Base-by-base conservation (phyloP, 2,329 filamentous ascomycete species). In the Stagonosporopsis vannaccii region DNA sequence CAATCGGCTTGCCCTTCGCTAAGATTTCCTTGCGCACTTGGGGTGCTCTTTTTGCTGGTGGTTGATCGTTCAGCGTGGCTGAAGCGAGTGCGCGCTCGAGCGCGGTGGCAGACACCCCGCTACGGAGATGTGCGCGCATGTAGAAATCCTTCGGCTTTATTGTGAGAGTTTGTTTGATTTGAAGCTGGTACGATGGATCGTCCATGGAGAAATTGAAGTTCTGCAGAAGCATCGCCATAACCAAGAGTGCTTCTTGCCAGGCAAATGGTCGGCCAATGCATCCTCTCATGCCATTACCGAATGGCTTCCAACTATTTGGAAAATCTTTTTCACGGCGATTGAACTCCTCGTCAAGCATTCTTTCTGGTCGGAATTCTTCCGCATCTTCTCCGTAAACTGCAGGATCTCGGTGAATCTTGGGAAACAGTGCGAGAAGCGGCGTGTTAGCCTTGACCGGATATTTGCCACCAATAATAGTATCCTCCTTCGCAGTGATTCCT, bases 241-340 rank as follows among this genome's bases (percentile, higher is more conserved):
- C 73, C 25, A 85, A 70, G 3, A 84, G 61, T 2, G 78, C 76
- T 57, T 85, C 83, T 62, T 85, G 83, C 80, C 80, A 83, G 0
- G 82, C 82, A 52, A 85, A 85, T 0, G 81, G 75, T 1, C 82
- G 74, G 4, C 83, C 82, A 28, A 85, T 84, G 53, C 83, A 85
- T 15, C 71, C 81, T 22, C 83, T 74, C 65, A 80, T 75, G 1
- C 82, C 83, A 30, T 80, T 85, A 0, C 83, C 83, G 57, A 85
- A 85, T 0, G 83, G 83, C 62, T 84, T 85, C 82, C 66, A 81
- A 62, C 69, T 71, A 39, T 78, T 75, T 7, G 75, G 74, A 22
- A 70, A 77, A 23, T 78, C 66, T n/a, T 70, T 72, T 41, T 75
- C 72, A 20, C 76, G 70, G 4, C 67, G 67, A 13, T 74, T 71